Conservation (phyloP, 257 asterid species). For the Solanum tarapatanum region DNA sequence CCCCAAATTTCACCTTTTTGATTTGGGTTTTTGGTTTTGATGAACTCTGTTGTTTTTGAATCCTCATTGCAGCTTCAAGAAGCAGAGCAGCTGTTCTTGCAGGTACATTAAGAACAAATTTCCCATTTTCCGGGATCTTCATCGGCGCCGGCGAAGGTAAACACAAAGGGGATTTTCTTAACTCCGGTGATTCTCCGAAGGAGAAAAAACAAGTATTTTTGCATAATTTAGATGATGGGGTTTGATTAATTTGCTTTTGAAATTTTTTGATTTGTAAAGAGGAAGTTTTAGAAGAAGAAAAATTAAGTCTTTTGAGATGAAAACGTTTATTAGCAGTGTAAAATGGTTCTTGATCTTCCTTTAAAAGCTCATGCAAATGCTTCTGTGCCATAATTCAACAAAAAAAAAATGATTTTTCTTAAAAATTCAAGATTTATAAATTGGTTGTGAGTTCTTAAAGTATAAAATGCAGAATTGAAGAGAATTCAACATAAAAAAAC, state of each 20-base stretch:
- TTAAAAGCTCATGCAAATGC: slow-evolving; percentile 52
- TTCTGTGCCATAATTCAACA: slow-evolving; percentile 20
- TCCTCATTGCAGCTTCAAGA: slow-evolving; percentile 74
- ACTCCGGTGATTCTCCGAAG: slow-evolving; percentile 46
- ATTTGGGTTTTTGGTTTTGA: slow-evolving; percentile 18
- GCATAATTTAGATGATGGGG: slow-evolving; percentile 22
- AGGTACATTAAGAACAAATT: slow-evolving; percentile 53
- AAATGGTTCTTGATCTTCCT: slow-evolving; percentile 80
- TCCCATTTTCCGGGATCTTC: slow-evolving; percentile 18
- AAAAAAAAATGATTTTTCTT: background rate
- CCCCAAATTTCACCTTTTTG: slow-evolving; percentile 34
- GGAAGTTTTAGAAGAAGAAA: background rate
- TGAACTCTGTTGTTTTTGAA: slow-evolving; percentile 39
- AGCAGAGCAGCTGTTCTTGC: slow-evolving; percentile 54
- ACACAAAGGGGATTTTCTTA: slow-evolving; percentile 39
- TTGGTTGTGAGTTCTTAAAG: background rate
- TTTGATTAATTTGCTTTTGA: slow-evolving; percentile 10
- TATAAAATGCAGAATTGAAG: slow-evolving; percentile 22
- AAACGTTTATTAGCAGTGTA: slow-evolving; percentile 40
- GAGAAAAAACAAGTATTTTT: slow-evolving; percentile 53
- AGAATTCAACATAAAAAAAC: slow-evolving; percentile 13
- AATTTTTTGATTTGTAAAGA: slow-evolving; percentile 23
- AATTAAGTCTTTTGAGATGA: slow-evolving; percentile 13
- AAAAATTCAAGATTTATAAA: background rate
- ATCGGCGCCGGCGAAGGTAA: slow-evolving; percentile 27